Base-by-base conservation (phyloP, 2,329 filamentous ascomycete genomes). In the Graphium sp. region DNA sequence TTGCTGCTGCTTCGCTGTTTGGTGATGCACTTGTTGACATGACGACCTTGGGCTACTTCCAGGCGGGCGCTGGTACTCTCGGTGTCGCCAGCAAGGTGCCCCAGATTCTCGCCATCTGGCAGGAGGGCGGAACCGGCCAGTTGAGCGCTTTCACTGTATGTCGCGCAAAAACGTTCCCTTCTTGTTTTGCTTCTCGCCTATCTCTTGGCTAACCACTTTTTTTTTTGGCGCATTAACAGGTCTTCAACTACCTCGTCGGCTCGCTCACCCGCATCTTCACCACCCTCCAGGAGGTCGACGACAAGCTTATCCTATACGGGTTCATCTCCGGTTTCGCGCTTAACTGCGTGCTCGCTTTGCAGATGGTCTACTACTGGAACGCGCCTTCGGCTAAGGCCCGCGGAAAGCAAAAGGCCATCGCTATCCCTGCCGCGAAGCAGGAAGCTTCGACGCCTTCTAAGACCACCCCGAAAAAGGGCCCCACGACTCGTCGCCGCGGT, bases 311-410 rank as follows among this genome's bases (percentile, higher is more conserved):
- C 43, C 67, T 98, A 16, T 95, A 92, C 56, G 80, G 85, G 28
- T 95, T 92, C 62, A 58, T 95, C 31, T 82, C 84, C 6, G 89
- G 84, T 17, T 94, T 94, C 49, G 56, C 62, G n/a, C 69, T 98
- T 41, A 98, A 98, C 53, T 62, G 74, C 33, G 66, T 98, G 32
- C 63, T 98, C 33, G 85, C 85, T 10, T 55, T 66, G 22, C 89
- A 98, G 60, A 89, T 98, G 78, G 48, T 92, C 17, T 92, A 85
- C 56, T 95, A 95, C 62, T 98, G 89, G 89, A 93, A 94, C 45
- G 56, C 62, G 6, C 65, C 66, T 7, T 59, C 64, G 10, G 46
- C 50, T 37, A 60, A 58, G 43, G 47, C 47, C 24, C 52, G 53
- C 41, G 49, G 47, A 32, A 62, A 62, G 47, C 47, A 46, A 32